Conservation (phyloP, 2,329 filamentous ascomycete species). For the Diaporthe sp. region DNA sequence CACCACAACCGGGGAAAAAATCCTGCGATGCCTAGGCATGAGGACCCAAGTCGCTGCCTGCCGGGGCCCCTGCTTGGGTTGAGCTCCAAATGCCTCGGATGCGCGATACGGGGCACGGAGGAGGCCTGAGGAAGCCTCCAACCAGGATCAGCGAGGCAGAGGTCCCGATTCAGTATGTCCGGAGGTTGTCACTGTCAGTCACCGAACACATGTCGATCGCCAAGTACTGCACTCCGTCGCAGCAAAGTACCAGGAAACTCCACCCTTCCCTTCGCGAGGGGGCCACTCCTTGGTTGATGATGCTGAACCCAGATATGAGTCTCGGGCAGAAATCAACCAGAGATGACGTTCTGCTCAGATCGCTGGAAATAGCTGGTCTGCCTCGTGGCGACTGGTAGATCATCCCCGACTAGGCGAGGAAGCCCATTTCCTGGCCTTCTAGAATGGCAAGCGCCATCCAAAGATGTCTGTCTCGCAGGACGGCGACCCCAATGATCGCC, state of each 20-base stretch:
- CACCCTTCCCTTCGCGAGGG: neutral
- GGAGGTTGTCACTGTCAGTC: too few relatives aligned
- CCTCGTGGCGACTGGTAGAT: neutral
- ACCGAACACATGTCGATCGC: neutral
- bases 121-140: neutral
- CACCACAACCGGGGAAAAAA: neutral
- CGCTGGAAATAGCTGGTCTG: neutral
- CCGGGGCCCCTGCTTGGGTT: neutral
- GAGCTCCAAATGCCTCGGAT: neutral
- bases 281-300: neutral
- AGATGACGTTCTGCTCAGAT: constrained; percentile 8
- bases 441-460: constrained; percentile 8
- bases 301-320: neutral
- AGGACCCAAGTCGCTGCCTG: neutral
- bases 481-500: constrained; percentile 15
- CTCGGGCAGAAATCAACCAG: neutral
- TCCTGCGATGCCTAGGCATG: neutral
- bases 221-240: neutral
- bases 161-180: neutral
- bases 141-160: constrained; percentile 7
- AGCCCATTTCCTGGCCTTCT: constrained; percentile 1
- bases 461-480: neutral
- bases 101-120: neutral
- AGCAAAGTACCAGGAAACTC: neutral
- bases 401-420: constrained; percentile 2